Base-by-base conservation (phyloP, 1,284 basidiomycete genomes). In the Waitea zeae region DNA sequence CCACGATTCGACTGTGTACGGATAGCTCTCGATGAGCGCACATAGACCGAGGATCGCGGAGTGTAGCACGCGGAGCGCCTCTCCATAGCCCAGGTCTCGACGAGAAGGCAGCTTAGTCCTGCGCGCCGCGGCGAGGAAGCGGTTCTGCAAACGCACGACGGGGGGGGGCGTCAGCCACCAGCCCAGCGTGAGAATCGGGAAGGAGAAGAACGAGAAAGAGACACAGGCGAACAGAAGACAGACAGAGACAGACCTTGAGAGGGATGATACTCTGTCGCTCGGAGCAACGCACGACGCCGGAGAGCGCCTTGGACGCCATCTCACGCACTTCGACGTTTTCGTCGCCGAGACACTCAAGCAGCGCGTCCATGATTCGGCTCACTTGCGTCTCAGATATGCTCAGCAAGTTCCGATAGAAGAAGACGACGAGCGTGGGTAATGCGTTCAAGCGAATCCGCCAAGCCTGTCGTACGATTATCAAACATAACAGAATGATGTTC, bases 281-380 rank as follows among this genome's bases (percentile, higher is more conserved):
- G 9, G 89, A 93, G 49, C 89, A 95, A 42, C 93, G 70, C 24
- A 98, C 71, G 43, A 98, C 78, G 14, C 88, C 84, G 13, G 84
- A 82, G 20, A 98, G 61, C 28, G 87, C 83, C 57, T 79, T 79
- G 3, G 84, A 84, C n/a, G 88, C 84, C 67, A 84, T 90, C 52
- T 90, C 86, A 40, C 90, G 71, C 19, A 96, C 90, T 58, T 96
- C 90, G 35, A 92, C 77, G 49, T 93, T 93, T 49, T 86, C 81
- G 51, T 96, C 90, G 17, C 70, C 66, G 33, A 96, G 60, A 50
- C 90, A 90, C 34, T 79, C 72, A 18, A 87, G 64, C 32, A 93
- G 61, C 20, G 82, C 72, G 41, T 84, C 80, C 67, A 88, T 76
- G 42, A 87, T 70, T 44, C 65, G 70, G 17, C 67, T 62, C 36